Percentiles rank a stretch among this genome's conserved stretches.
Conservation (phyloP, 148 eudicot genomes). For the Chenopodium suecicum region DNA sequence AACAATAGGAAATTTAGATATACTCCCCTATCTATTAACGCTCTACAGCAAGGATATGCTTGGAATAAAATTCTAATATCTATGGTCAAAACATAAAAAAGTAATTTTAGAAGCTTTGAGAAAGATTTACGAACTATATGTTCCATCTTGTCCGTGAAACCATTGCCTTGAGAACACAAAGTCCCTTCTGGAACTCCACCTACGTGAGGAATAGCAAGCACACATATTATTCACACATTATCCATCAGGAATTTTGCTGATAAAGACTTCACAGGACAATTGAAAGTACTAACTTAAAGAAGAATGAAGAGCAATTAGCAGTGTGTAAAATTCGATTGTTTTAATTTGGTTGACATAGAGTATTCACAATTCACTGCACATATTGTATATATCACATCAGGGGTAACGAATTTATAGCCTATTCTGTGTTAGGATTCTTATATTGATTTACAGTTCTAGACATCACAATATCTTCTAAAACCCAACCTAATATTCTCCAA, state of each 20-base stretch:
- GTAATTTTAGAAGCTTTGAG: background rate
- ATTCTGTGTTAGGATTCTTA: background rate
- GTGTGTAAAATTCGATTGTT: background rate
- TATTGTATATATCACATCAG: background rate
- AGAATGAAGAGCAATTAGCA: background rate
- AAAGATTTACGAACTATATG: slow-evolving; percentile 64
- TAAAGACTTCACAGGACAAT: background rate
- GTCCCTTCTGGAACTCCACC: slow-evolving; percentile 82
- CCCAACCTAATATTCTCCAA: background rate
- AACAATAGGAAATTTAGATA: background rate
- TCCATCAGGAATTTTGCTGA: background rate
- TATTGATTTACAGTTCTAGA: background rate
- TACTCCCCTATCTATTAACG: background rate
- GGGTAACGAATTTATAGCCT: background rate
- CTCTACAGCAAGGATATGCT: background rate
- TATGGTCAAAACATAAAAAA: slow-evolving; percentile 6
- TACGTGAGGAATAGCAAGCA: slow-evolving; percentile 34
- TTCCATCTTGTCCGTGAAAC: slow-evolving; percentile 94
- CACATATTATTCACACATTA: background rate
- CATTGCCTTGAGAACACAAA: slow-evolving; percentile 95
- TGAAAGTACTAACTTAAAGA: slow-evolving; percentile 1
- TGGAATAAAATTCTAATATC: background rate
- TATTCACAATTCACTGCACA: background rate
- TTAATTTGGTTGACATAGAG: slow-evolving; percentile 1
- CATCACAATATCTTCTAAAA: background rate